phyloP scores from a whole-genome alignment of 2,329 filamentous ascomycete genomes.

The Metarhizium humberi region DNA sequence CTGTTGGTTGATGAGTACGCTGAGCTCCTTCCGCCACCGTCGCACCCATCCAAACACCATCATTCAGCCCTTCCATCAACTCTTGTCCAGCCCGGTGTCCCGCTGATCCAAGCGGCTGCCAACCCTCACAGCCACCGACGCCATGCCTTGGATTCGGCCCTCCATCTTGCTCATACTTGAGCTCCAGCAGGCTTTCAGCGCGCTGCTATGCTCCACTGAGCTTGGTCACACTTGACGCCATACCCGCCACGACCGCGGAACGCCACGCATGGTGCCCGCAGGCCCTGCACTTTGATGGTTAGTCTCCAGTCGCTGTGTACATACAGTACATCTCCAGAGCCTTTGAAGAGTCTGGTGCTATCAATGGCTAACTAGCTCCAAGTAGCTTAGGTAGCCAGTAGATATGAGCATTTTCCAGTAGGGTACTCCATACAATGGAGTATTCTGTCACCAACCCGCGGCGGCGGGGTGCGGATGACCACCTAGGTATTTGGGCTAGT shows the following conservation, averaged over 20 bases:
- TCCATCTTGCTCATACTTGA: background rate
- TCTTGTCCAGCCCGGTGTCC: background rate
- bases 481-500: background rate
- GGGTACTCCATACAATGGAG: too few species aligned
- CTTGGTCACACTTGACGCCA: slow-evolving; percentile 8
- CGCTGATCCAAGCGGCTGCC: slow-evolving; percentile 3
- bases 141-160: slow-evolving; percentile 2
- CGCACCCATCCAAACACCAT: slow-evolving; percentile 9
- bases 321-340: too few species aligned
- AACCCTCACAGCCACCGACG: slow-evolving; percentile 7
- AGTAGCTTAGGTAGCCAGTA: too few species aligned
- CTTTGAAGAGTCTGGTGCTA: too few species aligned
- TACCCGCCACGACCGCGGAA: slow-evolving; percentile 9
- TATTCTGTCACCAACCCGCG: too few species aligned
- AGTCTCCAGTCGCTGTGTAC: background rate
- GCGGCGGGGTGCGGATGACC: too few species aligned
- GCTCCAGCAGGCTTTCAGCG: slow-evolving; percentile 1
- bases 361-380: too few species aligned
- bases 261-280: background rate
- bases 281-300: background rate
- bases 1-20: slow-evolving; percentile 2
- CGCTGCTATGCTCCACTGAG: slow-evolving; percentile 1
- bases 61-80: slow-evolving; percentile 5
- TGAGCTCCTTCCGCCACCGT: slow-evolving; percentile 10
- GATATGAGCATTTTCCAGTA: too few species aligned